These are phyloP conservation scores for Brassica balearica DNA, from an alignment of 441 rosid genomes.

Conservation along the genomic window DNA sequence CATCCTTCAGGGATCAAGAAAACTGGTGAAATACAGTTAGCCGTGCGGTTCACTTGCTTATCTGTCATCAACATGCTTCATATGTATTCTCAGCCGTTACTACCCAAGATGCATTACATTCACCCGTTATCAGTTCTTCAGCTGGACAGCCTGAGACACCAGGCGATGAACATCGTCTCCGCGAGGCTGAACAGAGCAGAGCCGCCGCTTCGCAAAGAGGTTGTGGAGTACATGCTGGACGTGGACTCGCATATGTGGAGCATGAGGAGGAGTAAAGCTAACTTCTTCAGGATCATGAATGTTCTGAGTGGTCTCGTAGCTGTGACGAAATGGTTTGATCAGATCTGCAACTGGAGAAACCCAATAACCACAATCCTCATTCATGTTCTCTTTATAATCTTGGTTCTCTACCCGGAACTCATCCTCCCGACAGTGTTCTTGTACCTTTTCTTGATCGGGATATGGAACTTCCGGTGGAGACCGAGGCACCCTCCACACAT, in stretches of 20 bases:
- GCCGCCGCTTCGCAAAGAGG: neutral
- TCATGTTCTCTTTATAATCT: neutral
- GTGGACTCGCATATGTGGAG: conserved; percentile 1
- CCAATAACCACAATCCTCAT: neutral
- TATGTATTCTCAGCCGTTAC: neutral
- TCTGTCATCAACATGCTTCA: neutral
- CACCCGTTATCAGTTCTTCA: neutral
- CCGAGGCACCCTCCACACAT: conserved; percentile 5
- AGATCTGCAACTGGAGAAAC: conserved; percentile 1
- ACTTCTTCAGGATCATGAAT: conserved; percentile 1
- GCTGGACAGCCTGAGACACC: neutral
- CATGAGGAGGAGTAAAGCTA: conserved; percentile 5
- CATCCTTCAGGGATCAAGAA: conserved; percentile 4
- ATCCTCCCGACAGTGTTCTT: neutral
- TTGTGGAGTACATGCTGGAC: neutral
- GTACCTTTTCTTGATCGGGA: conserved; percentile 7
- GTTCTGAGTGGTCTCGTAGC: neutral
- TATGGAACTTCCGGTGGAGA: conserved; percentile 3
- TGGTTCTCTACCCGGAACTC: neutral
- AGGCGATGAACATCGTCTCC: neutral
- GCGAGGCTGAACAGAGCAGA: conserved; percentile 5
- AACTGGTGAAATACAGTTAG: conserved; percentile 4
- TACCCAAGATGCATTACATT: neutral
- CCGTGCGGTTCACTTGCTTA: conserved; percentile 1
- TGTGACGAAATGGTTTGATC: neutral